Base-by-base conservation (phyloP, 495 filamentous ascomycete genomes). In the Penicillium paxilli region DNA sequence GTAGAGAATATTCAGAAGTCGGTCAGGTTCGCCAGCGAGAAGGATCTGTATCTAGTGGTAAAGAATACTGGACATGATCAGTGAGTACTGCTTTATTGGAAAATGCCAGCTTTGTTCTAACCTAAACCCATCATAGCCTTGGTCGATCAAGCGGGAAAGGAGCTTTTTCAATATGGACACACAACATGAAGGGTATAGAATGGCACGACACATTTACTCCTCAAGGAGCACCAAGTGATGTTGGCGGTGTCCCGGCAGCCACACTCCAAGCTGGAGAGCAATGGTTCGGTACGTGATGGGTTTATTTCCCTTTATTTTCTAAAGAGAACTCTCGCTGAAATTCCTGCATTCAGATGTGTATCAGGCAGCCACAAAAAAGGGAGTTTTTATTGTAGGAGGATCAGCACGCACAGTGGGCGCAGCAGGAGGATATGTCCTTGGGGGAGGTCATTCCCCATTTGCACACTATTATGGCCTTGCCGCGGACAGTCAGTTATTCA, bases 361-460 rank as follows among this genome's bases (percentile, higher is more conserved):
- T 24, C 46, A 35, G 12, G 46, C 46, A 1, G 46, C 46, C 22
- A 28, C 46, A 10, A 48, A 48, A 23, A 21, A 23, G 46, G 28
- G 17, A n/a, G 46, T 35, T 3, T 23, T 48, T 17, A 20, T 48
- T 11, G 46, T 48, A 21, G 46, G 46, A 37, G 46, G 46, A 48
- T 48, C 46, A 33, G 46, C 46, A 22, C 46, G 46, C 3, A 48
- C 46, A 33, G 46, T 48, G 19, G 46, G 46, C 4, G 46, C 46
- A 35, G 46, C 46, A 37, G 46, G 46, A 48, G 46, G 46, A 24
- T 48, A 48, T 48, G 22, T 48, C 20, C 46, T 48, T 48, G 46
- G 46, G 21, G 46, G 46, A 48, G 46, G 46, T 6, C 46, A 48
- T 48, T 48, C 46, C n/a, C 46, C 46, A 37, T 48, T 48, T 33